These are phyloP conservation scores for Neoboletus subvelutipes DNA, from an alignment of 768 basidiomycete genomes.

Conservation along the genomic window DNA sequence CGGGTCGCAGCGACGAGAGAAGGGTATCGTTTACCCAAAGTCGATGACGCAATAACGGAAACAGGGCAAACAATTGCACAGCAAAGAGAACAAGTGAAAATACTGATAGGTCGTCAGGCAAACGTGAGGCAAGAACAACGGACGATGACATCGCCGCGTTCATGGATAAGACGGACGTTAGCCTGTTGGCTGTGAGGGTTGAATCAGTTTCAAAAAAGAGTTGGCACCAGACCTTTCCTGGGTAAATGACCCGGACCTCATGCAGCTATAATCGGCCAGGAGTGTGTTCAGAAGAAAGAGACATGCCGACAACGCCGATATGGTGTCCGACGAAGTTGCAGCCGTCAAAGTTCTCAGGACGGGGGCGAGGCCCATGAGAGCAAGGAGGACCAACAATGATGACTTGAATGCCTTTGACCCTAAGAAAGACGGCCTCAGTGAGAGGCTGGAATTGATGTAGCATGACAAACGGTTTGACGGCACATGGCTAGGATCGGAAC, in stretches of 20 bases:
- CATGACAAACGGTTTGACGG: conserved; percentile 27
- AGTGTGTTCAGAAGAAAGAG: conserved; percentile 82
- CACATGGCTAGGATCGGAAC: conserved; percentile 30
- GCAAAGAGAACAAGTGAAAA: conserved; percentile 88
- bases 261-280: conserved; percentile 76
- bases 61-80: conserved; percentile 79
- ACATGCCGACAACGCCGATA: conserved; percentile 90
- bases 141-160: conserved; percentile 92
- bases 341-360: conserved; percentile 90
- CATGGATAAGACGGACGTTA: conserved; percentile 83
- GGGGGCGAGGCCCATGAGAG: conserved; percentile 87
- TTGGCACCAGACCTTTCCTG: conserved; percentile 55
- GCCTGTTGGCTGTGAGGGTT: conserved; percentile 42
- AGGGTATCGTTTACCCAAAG: conserved; percentile 52
- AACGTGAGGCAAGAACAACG: conserved; percentile 89
- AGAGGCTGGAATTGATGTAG: neutral
- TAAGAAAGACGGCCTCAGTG: conserved; percentile 30
- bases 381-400: conserved; percentile 82
- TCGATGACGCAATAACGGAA: conserved; percentile 74
- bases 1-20: conserved; percentile 10
- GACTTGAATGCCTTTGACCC: conserved; percentile 76
- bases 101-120: conserved; percentile 79
- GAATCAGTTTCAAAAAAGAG: conserved; percentile 22
- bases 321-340: conserved; percentile 94
- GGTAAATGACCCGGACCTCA: conserved; percentile 40